Evolutionary conservation across 768 basidiomycete genomes (phyloP), one percentile per base, ranked within the genome.

Genomic region (Boletus speciosus): DNA sequence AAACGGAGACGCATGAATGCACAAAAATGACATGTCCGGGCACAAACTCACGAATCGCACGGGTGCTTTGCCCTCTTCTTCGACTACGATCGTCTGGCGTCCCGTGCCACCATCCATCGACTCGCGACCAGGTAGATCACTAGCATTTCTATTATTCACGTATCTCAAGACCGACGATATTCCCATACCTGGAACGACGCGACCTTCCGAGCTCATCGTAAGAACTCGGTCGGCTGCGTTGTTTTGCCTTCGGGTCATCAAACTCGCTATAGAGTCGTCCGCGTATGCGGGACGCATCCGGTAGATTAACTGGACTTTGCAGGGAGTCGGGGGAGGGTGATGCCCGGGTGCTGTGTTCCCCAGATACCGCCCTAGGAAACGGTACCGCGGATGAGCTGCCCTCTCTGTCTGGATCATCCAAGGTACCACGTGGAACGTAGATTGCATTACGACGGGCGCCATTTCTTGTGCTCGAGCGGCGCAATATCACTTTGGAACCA

Each of bases 41-140:
- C 8, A 41, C 41, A 51, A 38, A 79, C 93, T 80, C 67, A 94
- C 93, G 69, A 89, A 93, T 67, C 85, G 86, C 49, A 87, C 83
- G 7, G 88, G 78, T 16, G 84, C 74, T 74, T 87, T 89, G 47
- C 91, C 91, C 58, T 88, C 84, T 74, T 94, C 93, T 66, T 80
- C 77, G 45, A 95, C 79, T 41, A 93, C 78, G 36, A 95, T 74
- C 39, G 85, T 82, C 73, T 84, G 83, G 35, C 89, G 76, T 27
- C 82, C 76, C 3, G 78, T 77, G 62, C 78, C 81, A 21, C 85
- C 86, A 60, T 88, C 86, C 68, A 81, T 73, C 31, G 82, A 82
- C 66, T 84, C 80, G 43, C 85, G 76, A 54, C 74, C 68, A 63
- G 82, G 71, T 56, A 88, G 68, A 69, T 90, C 88, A 69, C 86